Evolutionary conservation across 2,329 filamentous ascomycete genomes (phyloP), one percentile per base, ranked within the genome.

Genomic region (Fusarium luffae): DNA sequence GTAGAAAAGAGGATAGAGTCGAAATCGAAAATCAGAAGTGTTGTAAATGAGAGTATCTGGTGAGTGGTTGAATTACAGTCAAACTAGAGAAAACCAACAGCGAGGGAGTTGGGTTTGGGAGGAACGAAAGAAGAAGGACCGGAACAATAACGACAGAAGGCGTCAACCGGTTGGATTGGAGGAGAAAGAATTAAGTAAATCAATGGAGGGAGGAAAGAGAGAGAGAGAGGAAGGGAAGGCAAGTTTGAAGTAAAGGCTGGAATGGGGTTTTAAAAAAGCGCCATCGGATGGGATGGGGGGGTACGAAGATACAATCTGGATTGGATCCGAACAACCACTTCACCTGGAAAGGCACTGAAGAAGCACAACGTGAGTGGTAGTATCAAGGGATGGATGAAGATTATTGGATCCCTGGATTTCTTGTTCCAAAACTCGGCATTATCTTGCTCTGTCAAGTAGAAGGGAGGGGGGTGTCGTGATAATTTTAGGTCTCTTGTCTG

Each of bases 101-200:
- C 74, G 79, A 80, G 76, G 59, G 79, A 76, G 75, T 79, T 77
- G 78, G 77, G 51, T 73, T 25, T 54, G 49, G 44, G 49, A 30
- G 43, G 58, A 74, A 72, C 63, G 71, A 76, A 75, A 61, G 72
- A 75, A 72, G 66, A 68, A 70, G 46, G 58, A 44, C 59, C 59
- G 55, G 66, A 54, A 25, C 46, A 49, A 68, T 48, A 59, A 64
- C 54, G 61, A 63, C 58, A 63, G 58, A 63, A 63, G 30, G 42
- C 58, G 58, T 63, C 59, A 63, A 69, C 57, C 63, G 63, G 59
- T 66, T 49, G 68, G 21, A 75, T 72, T 61, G 69, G 63, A 59
- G 67, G 37, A 48, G 63, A 60, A 68, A 48, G 48, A 61, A 56
- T 70, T 49, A 52, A 54, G 25, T 30, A 60, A 43, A 41, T 48